Evolutionary conservation across 2,329 filamentous ascomycete species (phyloP).

Genomic region (Cercospora sesami): DNA sequence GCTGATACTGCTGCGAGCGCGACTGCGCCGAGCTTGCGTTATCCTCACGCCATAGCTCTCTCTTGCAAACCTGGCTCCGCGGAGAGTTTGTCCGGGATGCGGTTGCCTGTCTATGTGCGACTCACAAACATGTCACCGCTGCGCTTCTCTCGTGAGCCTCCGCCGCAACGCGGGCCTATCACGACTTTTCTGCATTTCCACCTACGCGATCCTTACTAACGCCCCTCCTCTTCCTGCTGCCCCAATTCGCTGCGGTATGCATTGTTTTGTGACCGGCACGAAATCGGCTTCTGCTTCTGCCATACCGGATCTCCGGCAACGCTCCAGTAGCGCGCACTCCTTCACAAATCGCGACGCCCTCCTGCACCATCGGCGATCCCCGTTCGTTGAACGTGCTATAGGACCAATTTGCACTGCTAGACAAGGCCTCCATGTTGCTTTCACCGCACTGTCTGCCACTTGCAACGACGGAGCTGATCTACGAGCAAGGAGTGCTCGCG

Average conservation of each 20-base stretch:
- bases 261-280: neutral
- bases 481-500: neutral
- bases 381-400: constrained; percentile 10
- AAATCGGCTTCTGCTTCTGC: neutral
- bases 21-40: constrained; percentile 15
- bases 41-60: constrained; percentile 21
- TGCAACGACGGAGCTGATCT: neutral
- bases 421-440: constrained; percentile 5
- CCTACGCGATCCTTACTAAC: neutral
- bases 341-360: constrained; percentile 2
- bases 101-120: neutral
- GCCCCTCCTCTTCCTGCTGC: neutral
- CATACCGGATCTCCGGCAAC: constrained; percentile 1
- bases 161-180: neutral
- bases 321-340: neutral
- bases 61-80: constrained; percentile 11
- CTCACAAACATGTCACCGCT: neutral
- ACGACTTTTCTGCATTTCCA: neutral
- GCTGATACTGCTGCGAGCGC: neutral
- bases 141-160: neutral
- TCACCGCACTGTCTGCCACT: constrained; percentile 1
- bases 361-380: constrained; percentile 9
- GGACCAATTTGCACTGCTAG: neutral
- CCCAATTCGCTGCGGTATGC: neutral
- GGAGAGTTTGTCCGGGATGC: neutral